Conservation (phyloP, 192 early-diverging fungal species). For the Diversispora epigaea region DNA sequence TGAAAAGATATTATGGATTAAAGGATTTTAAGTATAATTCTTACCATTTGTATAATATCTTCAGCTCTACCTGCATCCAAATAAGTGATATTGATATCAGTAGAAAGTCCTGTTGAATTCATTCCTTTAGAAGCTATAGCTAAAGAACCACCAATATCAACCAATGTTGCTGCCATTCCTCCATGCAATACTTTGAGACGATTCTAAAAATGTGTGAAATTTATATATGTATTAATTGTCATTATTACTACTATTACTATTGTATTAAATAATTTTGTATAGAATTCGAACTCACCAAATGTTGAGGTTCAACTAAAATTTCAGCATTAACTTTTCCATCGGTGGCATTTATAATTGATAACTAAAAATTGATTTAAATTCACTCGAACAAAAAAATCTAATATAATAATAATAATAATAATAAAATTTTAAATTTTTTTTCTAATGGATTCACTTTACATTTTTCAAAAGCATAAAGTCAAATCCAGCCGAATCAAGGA, state of each 20-base stretch:
- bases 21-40: not conserved
- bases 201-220: slow-evolving; percentile 39
- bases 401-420: not conserved
- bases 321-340: slow-evolving; percentile 44
- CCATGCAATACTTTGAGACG: slow-evolving; percentile 49
- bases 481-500: not conserved
- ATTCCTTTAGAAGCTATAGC: slow-evolving; percentile 53
- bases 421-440: not conserved
- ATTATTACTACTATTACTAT: not conserved
- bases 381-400: not conserved
- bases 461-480: not conserved
- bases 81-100: slow-evolving; percentile 58
- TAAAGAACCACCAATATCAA: slow-evolving; percentile 56
- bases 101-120: slow-evolving; percentile 54
- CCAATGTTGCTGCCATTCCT: slow-evolving; percentile 50
- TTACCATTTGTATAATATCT: slow-evolving; percentile 48
- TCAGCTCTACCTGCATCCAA: slow-evolving; percentile 48
- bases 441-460: not conserved
- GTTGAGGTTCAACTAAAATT: slow-evolving; percentile 47
- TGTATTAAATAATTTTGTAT: not conserved
- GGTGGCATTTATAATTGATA: slow-evolving; percentile 26
- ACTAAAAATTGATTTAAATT: not conserved
- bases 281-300: slow-evolving; percentile 44
- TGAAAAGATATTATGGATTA: not conserved
- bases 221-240: too few species aligned